Base-by-base conservation (phyloP, 192 early-diverging fungal species). In the Chytriomyces confervae region DNA sequence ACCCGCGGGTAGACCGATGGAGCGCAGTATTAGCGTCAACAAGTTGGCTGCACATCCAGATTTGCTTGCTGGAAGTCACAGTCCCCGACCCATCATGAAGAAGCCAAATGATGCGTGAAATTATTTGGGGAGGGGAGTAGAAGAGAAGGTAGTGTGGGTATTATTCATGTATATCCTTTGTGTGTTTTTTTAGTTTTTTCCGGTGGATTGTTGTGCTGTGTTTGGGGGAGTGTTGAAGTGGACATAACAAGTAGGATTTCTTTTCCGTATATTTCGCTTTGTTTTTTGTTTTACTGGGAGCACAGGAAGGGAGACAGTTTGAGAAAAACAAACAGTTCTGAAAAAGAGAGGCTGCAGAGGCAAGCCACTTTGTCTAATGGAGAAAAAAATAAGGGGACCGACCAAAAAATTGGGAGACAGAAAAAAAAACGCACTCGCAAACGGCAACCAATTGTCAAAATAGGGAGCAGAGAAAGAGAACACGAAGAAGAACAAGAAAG, bases 11-110 rank as follows among this genome's bases (percentile, higher is more conserved):
- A 36, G 29, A 36, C 53, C 53, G 13, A 57, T 20, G 13, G 20
- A 11, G 1, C 53, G 11, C 1, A 20, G 20, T 11, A 57, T 18
- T 11, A 20, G 13, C 20, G 20, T 18, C 53, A 11, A 57, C 53
- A 64, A 76, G 16, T 49, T 76, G 20, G 20, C 36, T 51, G 10
- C 16, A 0, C 50, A 61, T 8, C 78, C 78, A 3, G 72, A 79
- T 50, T 66, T 79, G 62, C 50, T 79, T 48, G 78, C 78, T 16
- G 78, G 78, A 75, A 79, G 78, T 53, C 61, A 75, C 62, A 75
- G 72, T 43, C 78, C 78, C 6, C 36, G 78, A 45, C 74, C 74
- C 13, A 76, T 76, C 45, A 66, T 76, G 74, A 76, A 76, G 74
- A 74, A 74, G 43, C 44, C 43, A n/a, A 47, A 50, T 46, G 72